Evolutionary conservation across 768 basidiomycete species (phyloP).

Genomic region (Boletus coccyginus): DNA sequence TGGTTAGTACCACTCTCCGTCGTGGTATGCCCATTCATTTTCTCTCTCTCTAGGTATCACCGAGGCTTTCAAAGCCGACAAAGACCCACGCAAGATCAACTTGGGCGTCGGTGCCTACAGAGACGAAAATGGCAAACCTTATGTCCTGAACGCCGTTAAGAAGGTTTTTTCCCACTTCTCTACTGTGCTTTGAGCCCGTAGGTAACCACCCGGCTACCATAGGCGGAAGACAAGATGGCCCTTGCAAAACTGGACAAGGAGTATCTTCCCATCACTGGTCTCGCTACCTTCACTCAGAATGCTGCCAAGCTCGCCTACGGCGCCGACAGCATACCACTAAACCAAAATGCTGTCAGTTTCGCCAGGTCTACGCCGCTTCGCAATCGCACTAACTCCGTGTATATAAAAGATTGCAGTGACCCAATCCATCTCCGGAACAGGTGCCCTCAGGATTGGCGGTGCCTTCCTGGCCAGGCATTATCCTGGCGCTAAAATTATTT

Average conservation of each 20-base stretch:
- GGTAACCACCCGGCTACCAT: constrained; percentile 2
- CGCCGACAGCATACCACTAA: constrained; percentile 67
- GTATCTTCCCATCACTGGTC: constrained; percentile 94
- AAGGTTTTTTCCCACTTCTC: constrained; percentile 49
- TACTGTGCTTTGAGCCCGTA: not conserved
- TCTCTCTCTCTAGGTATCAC: constrained; percentile 61
- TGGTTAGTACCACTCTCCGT: constrained; percentile 44
- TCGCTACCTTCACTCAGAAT: constrained; percentile 78
- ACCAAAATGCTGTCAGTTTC: constrained; percentile 63
- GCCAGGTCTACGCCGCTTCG: not conserved
- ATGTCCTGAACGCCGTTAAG: constrained; percentile 84
- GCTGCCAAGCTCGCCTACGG: constrained; percentile 93
- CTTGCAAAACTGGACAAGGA: constrained; percentile 82
- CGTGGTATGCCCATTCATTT: constrained; percentile 5
- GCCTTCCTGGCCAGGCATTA: constrained; percentile 90
- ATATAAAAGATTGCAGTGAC: constrained; percentile 71
- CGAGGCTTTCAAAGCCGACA: constrained; percentile 97
- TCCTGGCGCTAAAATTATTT: constrained; percentile 82
- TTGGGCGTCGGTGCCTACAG: constrained; percentile 97
- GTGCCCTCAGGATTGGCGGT: constrained; percentile 93
- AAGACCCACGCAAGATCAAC: constrained; percentile 90
- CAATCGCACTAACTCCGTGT: not conserved
- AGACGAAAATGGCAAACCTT: constrained; percentile 93
- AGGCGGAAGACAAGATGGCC: constrained; percentile 78
- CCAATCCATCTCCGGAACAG: constrained; percentile 97